Percentiles rank a stretch among this genome's conserved stretches.
These are phyloP conservation scores for Pezicula radicicola DNA, from an alignment of 2,329 filamentous ascomycete species.

Conservation along the genomic window DNA sequence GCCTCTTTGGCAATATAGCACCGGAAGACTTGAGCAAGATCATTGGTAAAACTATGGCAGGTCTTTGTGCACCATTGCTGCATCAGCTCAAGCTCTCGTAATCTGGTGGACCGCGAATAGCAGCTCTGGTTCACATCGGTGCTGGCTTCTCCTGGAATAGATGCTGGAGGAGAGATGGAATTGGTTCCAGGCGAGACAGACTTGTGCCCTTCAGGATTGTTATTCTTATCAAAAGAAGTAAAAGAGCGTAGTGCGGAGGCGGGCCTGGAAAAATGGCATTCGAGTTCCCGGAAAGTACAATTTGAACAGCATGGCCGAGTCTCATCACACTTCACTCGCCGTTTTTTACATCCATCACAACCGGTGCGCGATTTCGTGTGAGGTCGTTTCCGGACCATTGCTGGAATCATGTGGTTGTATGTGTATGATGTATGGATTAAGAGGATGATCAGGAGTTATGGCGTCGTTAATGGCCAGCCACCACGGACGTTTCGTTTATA, in stretches of 20 bases:
- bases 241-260: not conserved
- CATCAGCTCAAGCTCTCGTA: constrained; percentile 6
- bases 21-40: not conserved
- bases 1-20: constrained; percentile 1
- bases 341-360: constrained; percentile 8
- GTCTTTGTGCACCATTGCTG: constrained; percentile 6
- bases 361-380: constrained; percentile 10
- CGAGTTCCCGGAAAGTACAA: constrained; percentile 1
- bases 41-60: not conserved
- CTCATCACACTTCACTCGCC: constrained; percentile 9
- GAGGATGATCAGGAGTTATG: not conserved
- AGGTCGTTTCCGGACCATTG: constrained; percentile 1
- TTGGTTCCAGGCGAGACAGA: no score
- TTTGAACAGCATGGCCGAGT: constrained; percentile 2
- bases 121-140: not conserved
- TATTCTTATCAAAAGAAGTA: not conserved
- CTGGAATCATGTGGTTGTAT: not conserved
- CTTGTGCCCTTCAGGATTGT: not conserved
- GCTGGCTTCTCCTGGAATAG: not conserved
- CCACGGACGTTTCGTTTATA: no score
- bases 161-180: not conserved
- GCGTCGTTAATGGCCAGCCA: no score
- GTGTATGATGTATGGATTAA: not conserved
- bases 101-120: not conserved
- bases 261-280: constrained; percentile 2